A percentile compares a stretch with the other conserved stretches of the same genome.
Conservation (phyloP, 164 flowering plant species). For the Cinnamomum chago region DNA sequence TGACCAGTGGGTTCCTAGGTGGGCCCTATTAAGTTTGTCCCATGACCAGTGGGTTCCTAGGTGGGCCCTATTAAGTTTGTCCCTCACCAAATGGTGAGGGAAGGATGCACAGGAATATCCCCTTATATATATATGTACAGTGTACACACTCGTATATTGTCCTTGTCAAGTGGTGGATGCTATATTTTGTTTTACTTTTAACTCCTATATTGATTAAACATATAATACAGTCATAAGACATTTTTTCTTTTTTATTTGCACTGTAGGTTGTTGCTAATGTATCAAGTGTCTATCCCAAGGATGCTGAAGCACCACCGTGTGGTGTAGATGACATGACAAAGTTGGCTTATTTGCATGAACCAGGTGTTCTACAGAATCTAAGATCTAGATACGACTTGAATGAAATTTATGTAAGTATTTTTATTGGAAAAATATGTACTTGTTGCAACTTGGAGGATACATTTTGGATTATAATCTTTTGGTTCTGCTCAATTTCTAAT, state of each 20-base stretch:
- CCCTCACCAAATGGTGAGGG: too few species aligned
- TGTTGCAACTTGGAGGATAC: background rate
- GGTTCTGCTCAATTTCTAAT: background rate
- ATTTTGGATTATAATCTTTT: background rate
- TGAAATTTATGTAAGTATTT: slow-evolving; percentile 87
- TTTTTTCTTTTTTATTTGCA: background rate
- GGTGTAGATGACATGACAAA: slow-evolving; percentile 99
- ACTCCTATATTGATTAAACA: background rate
- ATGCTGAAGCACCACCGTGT: slow-evolving; percentile 83
- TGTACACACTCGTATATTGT: background rate
- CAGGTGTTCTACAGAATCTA: slow-evolving; percentile 86
- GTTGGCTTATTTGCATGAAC: slow-evolving; percentile 97
- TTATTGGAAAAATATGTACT: slow-evolving; percentile 7
- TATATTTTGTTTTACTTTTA: too few species aligned
- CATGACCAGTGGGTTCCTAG: too few species aligned
- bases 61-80: too few species aligned
- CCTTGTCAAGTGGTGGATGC: background rate
- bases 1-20: too few species aligned
- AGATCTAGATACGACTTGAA: slow-evolving; percentile 88
- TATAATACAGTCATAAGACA: background rate
- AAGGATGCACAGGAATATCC: too few species aligned
- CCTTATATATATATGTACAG: too few species aligned
- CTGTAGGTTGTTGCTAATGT: slow-evolving; percentile 68
- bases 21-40: too few species aligned
- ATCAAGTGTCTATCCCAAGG: slow-evolving; percentile 78